phyloP scores from a whole-genome alignment of 75 land plant species.

The Pinus tabuliformis region DNA sequence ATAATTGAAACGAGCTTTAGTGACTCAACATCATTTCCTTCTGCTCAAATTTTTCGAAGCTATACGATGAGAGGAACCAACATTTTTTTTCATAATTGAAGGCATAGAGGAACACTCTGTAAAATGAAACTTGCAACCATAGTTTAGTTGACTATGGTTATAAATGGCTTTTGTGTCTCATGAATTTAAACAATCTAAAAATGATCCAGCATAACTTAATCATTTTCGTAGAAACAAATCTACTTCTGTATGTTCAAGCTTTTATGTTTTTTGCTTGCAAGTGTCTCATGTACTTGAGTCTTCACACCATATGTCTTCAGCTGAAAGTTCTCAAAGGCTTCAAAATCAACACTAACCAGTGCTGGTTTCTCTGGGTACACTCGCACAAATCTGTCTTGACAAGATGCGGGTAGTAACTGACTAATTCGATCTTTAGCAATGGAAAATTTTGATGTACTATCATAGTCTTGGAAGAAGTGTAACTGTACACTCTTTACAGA shows the following conservation, averaged over 20 bases:
- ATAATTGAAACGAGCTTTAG: too few species aligned
- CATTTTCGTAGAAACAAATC: not conserved
- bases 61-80: too few species aligned
- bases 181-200: too few species aligned
- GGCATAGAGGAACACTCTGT: too few species aligned
- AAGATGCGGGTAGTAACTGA: slow-evolving; percentile 67
- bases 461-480: slow-evolving; percentile 55
- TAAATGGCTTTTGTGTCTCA: too few species aligned
- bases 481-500: too few species aligned
- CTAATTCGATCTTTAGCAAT: slow-evolving; percentile 66
- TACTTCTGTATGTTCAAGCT: not conserved
- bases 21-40: too few species aligned
- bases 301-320: slow-evolving; percentile 66
- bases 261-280: slow-evolving; percentile 71
- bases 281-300: slow-evolving; percentile 82
- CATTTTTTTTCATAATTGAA: too few species aligned
- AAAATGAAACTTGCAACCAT: too few species aligned
- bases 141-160: too few species aligned
- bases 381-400: slow-evolving; percentile 78
- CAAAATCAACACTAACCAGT: slow-evolving; percentile 84
- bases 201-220: not conserved
- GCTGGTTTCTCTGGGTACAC: slow-evolving; percentile 90
- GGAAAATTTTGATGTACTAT: slow-evolving; percentile 54
- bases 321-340: slow-evolving; percentile 91
- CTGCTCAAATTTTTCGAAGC: too few species aligned